Base-by-base conservation (phyloP, 495 filamentous ascomycete genomes). In the Bathelium albidoporum region DNA sequence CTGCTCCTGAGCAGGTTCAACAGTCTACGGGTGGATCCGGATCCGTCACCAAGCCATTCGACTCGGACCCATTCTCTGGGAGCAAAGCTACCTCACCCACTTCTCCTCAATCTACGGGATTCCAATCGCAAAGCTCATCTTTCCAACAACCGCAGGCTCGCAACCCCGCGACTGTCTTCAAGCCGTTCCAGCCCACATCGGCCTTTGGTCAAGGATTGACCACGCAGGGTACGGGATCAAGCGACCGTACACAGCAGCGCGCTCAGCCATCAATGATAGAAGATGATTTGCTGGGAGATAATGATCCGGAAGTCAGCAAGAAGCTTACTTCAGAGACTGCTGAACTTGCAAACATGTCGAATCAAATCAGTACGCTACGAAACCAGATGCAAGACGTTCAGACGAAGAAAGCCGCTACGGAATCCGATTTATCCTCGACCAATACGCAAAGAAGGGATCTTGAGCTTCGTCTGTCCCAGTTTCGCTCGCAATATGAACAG, bases 361-460 rank as follows among this genome's bases (percentile, higher is more conserved):
- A 96, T 73, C 93, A 97, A 73, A 88, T 98, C 62, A 86, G 90
- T 5, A 89, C 86, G 7, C 75, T 98, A 62, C 85, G 91, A 1
- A 94, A 88, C 73, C 91, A 98, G 78, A 96, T 96, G 82, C 88
- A 94, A 72, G 90, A 90, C 64, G 86, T 96, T 3, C 91, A 95
- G 70, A 82, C 78, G 41, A 91, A 96, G 74, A 85, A 89, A 45
- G 80, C 77, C 1, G 83, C 85, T 5, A 87, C 88, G 1, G 90
- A 96, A 73, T 85, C 86, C 59, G 87, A 92, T 44, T 73, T 98
- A 58, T 86, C 83, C 62, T 86, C 90, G 63, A 84, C 87, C 32
- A 89, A 80, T 22, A 81, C 84, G 34, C 93, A 97, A 72, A 98
- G 97, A 77, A 86, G 86, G 61, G 89, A 95, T 64, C 92, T 98